Evolutionary conservation across 441 rosid species (phyloP), one percentile per base, ranked within the genome.

Genomic region (Euphorbia celastroides): DNA sequence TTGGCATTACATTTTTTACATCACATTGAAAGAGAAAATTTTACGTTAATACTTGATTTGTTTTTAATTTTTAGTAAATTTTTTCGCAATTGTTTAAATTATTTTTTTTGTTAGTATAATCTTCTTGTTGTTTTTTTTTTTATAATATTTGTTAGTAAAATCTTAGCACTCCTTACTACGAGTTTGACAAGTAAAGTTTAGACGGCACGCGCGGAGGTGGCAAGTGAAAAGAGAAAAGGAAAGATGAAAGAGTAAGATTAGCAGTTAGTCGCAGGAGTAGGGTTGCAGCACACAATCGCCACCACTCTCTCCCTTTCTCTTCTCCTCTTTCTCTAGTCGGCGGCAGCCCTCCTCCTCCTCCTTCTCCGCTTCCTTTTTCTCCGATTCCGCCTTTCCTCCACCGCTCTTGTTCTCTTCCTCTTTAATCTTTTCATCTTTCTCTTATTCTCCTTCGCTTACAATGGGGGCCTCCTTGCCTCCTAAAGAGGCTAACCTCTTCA

Each of bases 401-500:
- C 48, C 48, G 48, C 14, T 42, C 14, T 17, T 13, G 14, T 5
- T 42, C 48, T 42, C 17, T 42, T 42, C 41, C 26, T 62, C 27
- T 55, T n/a, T 38, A 56, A 65, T 66, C 41, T 74, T 72, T 64
- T 42, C 34, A 46, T 62, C 69, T 23, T 23, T 3, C n/a, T 25
- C 58, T 64, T 19, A 25, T 56, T 51, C 36, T 32, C 26, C 10
- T 42, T 38, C 12, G 34, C 23, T 13, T 67, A 56, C 77, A 82
- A 92, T 92, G 99, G 99, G 98, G 57, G 92, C 97, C 71, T 86
- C 99, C 52, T 82, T 96, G 84, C 99, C 99, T 81, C 85, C 96
- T 57, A 96, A 96, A 81, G 99, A 96, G 84, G 99, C 99, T 70
- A 96, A 90, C 80, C 99, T 89, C 83, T 96, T 96, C 90, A 96